Percentiles rank a stretch among this genome's conserved stretches.
phyloP scores from a whole-genome alignment of 208 protist species.

The Leishmania lainsoni region DNA sequence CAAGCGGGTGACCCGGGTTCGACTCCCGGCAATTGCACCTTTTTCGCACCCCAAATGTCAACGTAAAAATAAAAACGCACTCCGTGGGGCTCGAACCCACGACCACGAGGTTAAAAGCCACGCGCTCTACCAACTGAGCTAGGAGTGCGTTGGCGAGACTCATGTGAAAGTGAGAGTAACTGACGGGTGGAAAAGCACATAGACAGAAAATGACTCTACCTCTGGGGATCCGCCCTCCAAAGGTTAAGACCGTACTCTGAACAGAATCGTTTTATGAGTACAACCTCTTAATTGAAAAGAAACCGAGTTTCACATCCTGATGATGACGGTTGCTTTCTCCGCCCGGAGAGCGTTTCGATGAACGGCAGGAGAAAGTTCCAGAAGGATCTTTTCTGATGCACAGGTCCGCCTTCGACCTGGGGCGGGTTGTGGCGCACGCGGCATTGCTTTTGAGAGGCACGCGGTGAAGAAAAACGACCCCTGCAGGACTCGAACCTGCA shows the following conservation, averaged over 20 bases:
- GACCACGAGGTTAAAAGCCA: conserved; percentile 96
- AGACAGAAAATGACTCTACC: too few species aligned
- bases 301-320: too few species aligned
- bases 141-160: conserved; percentile 39
- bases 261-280: conserved; percentile 89
- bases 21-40: too few species aligned
- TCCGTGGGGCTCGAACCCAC: conserved; percentile 94
- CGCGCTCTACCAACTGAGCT: conserved; percentile 96
- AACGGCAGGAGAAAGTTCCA: conserved; percentile 62
- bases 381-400: conserved; percentile 46
- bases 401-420: not conserved
- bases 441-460: too few species aligned
- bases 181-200: too few species aligned
- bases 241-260: conserved; percentile 81
- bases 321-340: conserved; percentile 69
- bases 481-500: conserved; percentile 57
- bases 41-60: too few species aligned
- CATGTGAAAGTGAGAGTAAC: too few species aligned
- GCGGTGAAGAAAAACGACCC: not conserved
- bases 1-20: too few species aligned
- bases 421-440: too few species aligned
- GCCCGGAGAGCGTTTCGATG: conserved; percentile 56
- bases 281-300: conserved; percentile 40
- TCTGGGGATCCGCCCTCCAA: too few species aligned
- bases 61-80: conserved; percentile 4